Base-by-base conservation (phyloP, 2,329 filamentous ascomycete species). In the Zymoseptoria crescenta region DNA sequence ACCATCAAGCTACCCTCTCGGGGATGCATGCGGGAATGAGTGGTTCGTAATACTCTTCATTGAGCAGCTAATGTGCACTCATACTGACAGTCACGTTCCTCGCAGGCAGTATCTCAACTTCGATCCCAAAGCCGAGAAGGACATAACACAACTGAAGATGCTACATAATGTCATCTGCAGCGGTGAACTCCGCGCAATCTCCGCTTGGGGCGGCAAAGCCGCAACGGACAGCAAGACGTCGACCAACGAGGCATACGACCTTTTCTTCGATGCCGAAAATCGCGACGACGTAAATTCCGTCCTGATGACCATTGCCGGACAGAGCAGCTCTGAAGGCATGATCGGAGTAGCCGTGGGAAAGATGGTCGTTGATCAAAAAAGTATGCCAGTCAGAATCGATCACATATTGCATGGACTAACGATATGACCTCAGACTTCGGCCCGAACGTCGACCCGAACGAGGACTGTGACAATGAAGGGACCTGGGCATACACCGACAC, bases 71-170 rank as follows among this genome's bases (percentile, higher is more conserved):
- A 24, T 24, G 4, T 3, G 24, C 4, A 24, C 24, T 2, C 2
- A 24, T 24, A 24, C 2, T 24, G 24, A 24, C 24, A 24, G 24
- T 24, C 24, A 24, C 4, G 24, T 24, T 24, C 4, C 24, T 24
- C 24, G 4, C 24, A 24, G 24, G 62, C 60, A 63, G 56, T 65
- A 65, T 58, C 61, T 65, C 54, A 65, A 64, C 51, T 65, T 65
- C 62, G 55, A 64, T 35, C 30, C 60, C 13, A 19, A 50, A 20
- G 50, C 56, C 51, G 56, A 55, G 28, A 59, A 53, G 13, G 64
- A 65, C 41, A 49, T 30, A 30, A 49, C 45, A 7, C 60, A 58
- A 45, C 60, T 65, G 6, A 35, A 53, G 55, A 59, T 48, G 45
- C 56, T 65, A n/a, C 64, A 65, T 29, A 20, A 62, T 27, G 58